phyloP scores from a whole-genome alignment of 768 basidiomycete species.

The Calocera cornea region DNA sequence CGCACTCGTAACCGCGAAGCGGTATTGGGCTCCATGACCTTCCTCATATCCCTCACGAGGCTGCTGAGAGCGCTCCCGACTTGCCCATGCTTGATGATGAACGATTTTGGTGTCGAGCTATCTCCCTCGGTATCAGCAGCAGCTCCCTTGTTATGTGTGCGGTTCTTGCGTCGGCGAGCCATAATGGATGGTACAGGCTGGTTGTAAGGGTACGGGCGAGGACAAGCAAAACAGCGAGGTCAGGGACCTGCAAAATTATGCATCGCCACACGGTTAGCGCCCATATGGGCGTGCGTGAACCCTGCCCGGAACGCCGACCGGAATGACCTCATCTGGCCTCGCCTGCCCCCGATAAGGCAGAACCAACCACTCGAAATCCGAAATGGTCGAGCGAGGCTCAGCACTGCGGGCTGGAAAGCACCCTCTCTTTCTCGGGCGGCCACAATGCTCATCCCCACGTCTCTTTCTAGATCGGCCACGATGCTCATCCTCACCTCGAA shows the following conservation, averaged over 20 bases:
- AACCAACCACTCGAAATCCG: no score
- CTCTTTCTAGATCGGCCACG: not conserved
- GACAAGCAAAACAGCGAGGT: not conserved
- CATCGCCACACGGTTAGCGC: not conserved
- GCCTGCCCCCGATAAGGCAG: no score
- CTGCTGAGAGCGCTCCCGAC: conserved; percentile 78
- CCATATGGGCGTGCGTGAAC: not conserved
- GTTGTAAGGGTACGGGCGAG: not conserved
- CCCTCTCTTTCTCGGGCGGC: no score
- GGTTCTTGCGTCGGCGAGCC: conserved; percentile 63
- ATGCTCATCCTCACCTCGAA: not conserved
- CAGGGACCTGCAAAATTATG: not conserved
- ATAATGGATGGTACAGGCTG: conserved; percentile 27
- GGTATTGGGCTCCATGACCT: conserved; percentile 97
- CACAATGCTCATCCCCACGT: no score
- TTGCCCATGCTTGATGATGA: conserved; percentile 91
- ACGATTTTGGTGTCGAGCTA: conserved; percentile 62
- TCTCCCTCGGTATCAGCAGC: conserved; percentile 25
- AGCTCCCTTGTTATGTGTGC: conserved; percentile 63
- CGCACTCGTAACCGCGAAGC: conserved; percentile 76
- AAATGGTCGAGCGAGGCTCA: no score
- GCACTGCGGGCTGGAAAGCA: no score
- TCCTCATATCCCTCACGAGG: conserved; percentile 83
- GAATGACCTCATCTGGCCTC: no score
- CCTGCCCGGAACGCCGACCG: no score